Base-by-base conservation (phyloP, 192 early-diverging fungal genomes). In the Geranomyces michiganensis region DNA sequence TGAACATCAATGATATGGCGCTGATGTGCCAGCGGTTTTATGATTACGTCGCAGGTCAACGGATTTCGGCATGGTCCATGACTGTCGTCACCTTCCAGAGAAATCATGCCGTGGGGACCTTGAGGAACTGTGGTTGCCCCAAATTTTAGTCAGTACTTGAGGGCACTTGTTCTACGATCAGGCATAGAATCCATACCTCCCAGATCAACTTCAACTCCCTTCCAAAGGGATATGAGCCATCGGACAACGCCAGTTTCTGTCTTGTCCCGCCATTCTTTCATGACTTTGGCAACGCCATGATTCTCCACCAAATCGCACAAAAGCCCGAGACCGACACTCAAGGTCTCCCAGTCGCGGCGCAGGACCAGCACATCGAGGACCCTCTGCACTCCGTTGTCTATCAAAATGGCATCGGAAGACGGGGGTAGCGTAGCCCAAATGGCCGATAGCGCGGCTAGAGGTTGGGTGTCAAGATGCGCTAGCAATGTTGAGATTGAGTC, bases 211-310 rank as follows among this genome's bases (percentile, higher is more conserved):
- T 84, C 78, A 59, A 83, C 82, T 21, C 30, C 31, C 48, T 64
- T 78, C 82, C 82, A 84, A 15, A 84, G 47, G 8, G 12, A 66
- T 27, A 84, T 73, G 29, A 81, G 46, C 56, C 19, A 81, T 12
- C 43, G 70, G 19, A 36, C 64, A 72, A 61, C 82, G 53, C 41
- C 78, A 76, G 6, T 43, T 59, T 36, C 76, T 46, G 15, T 62
- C 62, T 62, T 64, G 15, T 46, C 73, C 29, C 70, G 62, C 75
- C 75, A 76, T 33, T 72, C 70, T 24, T 45, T 58, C 46, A 61
- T 36, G 19, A 62, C 41, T 17, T 41, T 29, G 21, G 21, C 45
- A 24, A 47, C 24, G 24, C 36, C 61, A 12, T 19, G 24, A 46
- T 49, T 73, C 29, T 71, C 65, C 17, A 63, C 24, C 69, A 71